These are phyloP conservation scores for Echinochloa phyllopogon DNA, from an alignment of 176 grass and related monocot genomes.

Conservation along the genomic window DNA sequence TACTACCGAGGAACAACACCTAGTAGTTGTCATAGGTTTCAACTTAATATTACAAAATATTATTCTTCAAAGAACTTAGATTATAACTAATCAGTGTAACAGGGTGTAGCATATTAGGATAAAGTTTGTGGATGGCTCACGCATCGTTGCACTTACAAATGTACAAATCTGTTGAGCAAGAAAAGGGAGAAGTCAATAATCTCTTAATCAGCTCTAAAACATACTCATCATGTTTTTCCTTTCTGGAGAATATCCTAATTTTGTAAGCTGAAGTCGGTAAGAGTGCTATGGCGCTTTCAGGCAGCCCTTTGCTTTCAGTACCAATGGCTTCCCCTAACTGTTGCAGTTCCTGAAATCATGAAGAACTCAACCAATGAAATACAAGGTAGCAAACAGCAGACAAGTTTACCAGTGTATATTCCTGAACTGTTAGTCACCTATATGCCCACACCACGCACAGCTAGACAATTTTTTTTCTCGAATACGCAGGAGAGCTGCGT, in stretches of 20 bases:
- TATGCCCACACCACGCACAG: not conserved
- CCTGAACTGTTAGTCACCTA: not conserved
- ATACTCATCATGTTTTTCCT: slow-evolving; percentile 87
- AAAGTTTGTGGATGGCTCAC: not conserved
- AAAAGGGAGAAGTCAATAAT: not conserved
- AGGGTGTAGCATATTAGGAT: not conserved
- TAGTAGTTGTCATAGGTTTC: not conserved
- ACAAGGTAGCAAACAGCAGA: not conserved
- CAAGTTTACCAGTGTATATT: not conserved
- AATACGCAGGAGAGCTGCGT: too few relatives aligned
- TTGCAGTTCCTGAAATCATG: slow-evolving; percentile 79
- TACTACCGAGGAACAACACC: not conserved
- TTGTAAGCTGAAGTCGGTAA: slow-evolving; percentile 72
- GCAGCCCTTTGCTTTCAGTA: slow-evolving; percentile 77
- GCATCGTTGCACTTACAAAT: not conserved
- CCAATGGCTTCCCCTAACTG: slow-evolving; percentile 84
- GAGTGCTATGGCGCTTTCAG: slow-evolving; percentile 60
- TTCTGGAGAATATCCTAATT: slow-evolving; percentile 79
- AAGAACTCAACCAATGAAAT: slow-evolving; percentile 29
- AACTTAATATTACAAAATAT: slow-evolving; percentile 10
- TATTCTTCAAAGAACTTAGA: not conserved
- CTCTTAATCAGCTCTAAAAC: slow-evolving; percentile 28
- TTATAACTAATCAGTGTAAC: slow-evolving; percentile 29
- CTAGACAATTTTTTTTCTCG: not conserved
- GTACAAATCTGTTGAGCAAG: not conserved